These are phyloP conservation scores for Melanopsichium pennsylvanicum DNA, from an alignment of 1,284 basidiomycete genomes.

Conservation along the genomic window DNA sequence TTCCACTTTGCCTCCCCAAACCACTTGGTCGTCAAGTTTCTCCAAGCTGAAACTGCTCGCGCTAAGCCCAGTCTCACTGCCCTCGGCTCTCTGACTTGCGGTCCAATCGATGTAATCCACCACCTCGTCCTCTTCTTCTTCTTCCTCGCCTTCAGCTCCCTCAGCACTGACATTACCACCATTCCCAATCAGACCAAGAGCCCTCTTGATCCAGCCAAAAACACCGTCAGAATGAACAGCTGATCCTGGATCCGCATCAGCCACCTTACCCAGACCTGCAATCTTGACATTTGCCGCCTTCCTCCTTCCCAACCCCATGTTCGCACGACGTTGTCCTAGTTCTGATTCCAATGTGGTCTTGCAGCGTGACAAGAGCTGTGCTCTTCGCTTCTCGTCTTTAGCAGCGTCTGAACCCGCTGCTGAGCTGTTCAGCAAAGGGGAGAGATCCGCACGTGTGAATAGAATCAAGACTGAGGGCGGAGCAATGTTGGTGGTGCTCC, in stretches of 20 bases:
- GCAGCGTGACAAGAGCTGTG: slow-evolving; percentile 57
- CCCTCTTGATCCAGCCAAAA: slow-evolving; percentile 45
- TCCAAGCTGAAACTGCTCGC: slow-evolving; percentile 39
- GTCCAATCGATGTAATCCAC: slow-evolving; percentile 57
- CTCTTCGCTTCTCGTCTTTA: slow-evolving; percentile 51
- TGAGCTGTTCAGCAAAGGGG: slow-evolving; percentile 53
- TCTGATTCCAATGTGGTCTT: slow-evolving; percentile 53
- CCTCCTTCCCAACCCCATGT: slow-evolving; percentile 50
- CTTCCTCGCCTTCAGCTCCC: slow-evolving; percentile 42
- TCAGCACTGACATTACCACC: background rate
- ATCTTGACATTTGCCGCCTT: slow-evolving; percentile 46
- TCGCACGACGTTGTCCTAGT: slow-evolving; percentile 46
- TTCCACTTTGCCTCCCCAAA: slow-evolving; percentile 46
- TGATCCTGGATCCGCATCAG: slow-evolving; percentile 12
- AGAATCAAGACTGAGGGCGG: slow-evolving; percentile 54
- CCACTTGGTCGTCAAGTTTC: slow-evolving; percentile 51
- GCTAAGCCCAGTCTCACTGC: slow-evolving; percentile 1
- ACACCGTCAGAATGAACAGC: slow-evolving; percentile 12
- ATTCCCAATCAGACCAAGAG: slow-evolving; percentile 16
- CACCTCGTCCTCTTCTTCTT: slow-evolving; percentile 47
- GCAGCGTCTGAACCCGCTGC: slow-evolving; percentile 32
- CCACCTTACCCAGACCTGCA: slow-evolving; percentile 55
- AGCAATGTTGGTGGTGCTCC: slow-evolving; percentile 1
- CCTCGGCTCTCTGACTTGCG: slow-evolving; percentile 11
- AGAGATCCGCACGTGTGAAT: slow-evolving; percentile 61